Evolutionary conservation across 192 early-diverging fungal species (phyloP).

Genomic region (Blastocladiella britannica): DNA sequence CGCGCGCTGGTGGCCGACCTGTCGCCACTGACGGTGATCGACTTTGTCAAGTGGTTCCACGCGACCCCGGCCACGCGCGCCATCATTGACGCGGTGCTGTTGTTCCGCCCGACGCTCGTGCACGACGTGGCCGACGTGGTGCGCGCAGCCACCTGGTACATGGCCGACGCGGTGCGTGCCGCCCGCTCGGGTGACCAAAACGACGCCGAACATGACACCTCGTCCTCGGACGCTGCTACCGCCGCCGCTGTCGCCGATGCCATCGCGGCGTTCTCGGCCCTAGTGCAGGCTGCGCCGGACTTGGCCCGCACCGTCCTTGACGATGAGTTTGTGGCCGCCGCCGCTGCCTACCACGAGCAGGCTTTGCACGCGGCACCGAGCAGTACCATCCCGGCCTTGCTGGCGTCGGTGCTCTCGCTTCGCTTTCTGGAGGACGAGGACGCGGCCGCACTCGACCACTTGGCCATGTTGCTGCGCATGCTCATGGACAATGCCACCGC

Average conservation of each 20-base stretch:
- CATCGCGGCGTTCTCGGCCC: background rate
- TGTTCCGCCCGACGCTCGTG: background rate
- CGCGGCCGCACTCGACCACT: background rate
- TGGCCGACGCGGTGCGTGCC: background rate
- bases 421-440: background rate
- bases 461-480: background rate
- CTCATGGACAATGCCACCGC: background rate
- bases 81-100: background rate
- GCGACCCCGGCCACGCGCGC: background rate
- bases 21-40: background rate
- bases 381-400: background rate
- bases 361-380: background rate
- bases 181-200: background rate
- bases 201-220: no score
- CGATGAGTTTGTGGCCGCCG: background rate
- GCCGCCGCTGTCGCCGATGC: background rate
- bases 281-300: background rate
- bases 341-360: no score
- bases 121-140: background rate
- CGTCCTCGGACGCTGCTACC: background rate
- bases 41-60: background rate
- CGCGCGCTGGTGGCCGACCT: background rate
- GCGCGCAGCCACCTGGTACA: background rate
- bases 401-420: background rate
- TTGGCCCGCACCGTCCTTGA: background rate